phyloP scores from a whole-genome alignment of 352 stramenopile species.

The Globisporangium viniferum region DNA sequence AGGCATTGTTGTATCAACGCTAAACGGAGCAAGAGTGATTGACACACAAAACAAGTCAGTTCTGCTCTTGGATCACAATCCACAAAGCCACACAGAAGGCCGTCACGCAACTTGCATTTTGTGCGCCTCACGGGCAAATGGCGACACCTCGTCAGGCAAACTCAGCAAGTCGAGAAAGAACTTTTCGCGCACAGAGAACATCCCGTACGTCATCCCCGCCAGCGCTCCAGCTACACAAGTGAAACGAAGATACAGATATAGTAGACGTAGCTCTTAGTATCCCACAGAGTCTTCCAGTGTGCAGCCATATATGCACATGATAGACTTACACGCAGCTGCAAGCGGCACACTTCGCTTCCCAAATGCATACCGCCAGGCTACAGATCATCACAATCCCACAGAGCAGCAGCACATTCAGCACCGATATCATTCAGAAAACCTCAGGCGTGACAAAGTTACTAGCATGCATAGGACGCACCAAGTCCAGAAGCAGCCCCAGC shows the following conservation, averaged over 20 bases:
- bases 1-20: slow-evolving; percentile 19
- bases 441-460: no score
- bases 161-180: slow-evolving; percentile 69
- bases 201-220: slow-evolving; percentile 59
- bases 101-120: slow-evolving; percentile 31
- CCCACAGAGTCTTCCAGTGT: no score
- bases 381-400: not conserved
- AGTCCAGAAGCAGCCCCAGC: not conserved
- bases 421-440: no score
- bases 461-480: no score
- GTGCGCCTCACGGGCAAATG: slow-evolving; percentile 50
- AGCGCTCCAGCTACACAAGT: slow-evolving; percentile 39
- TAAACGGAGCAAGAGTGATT: not conserved
- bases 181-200: slow-evolving; percentile 63
- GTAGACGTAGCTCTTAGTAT: no score
- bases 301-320: no score
- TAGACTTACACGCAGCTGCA: not conserved
- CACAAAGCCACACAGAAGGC: no score
- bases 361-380: slow-evolving; percentile 7
- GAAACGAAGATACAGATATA: no score
- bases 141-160: slow-evolving; percentile 61
- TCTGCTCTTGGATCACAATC: no score
- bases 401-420: not conserved
- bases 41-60: not conserved
- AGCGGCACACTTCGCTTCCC: not conserved